Evolutionary conservation across 1,284 basidiomycete genomes (phyloP).

Genomic region (Ustilago vetiveriae): DNA sequence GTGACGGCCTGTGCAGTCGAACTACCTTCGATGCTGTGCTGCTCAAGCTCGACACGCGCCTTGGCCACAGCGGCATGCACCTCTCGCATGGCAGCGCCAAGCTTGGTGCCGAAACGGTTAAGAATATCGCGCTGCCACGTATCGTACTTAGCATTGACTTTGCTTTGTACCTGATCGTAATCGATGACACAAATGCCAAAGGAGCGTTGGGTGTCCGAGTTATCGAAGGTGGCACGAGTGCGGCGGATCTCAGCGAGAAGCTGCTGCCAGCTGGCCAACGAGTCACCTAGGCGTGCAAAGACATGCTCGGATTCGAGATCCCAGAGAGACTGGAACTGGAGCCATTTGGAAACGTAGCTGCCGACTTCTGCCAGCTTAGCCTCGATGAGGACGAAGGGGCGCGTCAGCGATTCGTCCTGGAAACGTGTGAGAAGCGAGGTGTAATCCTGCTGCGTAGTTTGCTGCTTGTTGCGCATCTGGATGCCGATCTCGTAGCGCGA

Average conservation of each 20-base stretch:
- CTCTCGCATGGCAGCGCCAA: slow-evolving; percentile 94
- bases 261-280: slow-evolving; percentile 89
- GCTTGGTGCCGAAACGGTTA: slow-evolving; percentile 87
- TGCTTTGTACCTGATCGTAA: slow-evolving; percentile 95
- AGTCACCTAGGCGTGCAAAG: slow-evolving; percentile 91
- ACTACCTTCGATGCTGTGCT: slow-evolving; percentile 75
- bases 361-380: slow-evolving; percentile 84
- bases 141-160: slow-evolving; percentile 98
- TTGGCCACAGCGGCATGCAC: slow-evolving; percentile 91
- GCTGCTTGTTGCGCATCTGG: slow-evolving; percentile 48
- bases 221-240: slow-evolving; percentile 94
- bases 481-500: slow-evolving; percentile 86
- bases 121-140: slow-evolving; percentile 96
- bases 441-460: slow-evolving; percentile 69
- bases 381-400: slow-evolving; percentile 87
- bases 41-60: slow-evolving; percentile 91
- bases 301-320: slow-evolving; percentile 96
- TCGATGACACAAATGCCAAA: slow-evolving; percentile 93
- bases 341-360: slow-evolving; percentile 94
- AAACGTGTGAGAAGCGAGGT: slow-evolving; percentile 82
- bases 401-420: slow-evolving; percentile 76
- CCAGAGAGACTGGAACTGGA: slow-evolving; percentile 98
- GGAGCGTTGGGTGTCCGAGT: slow-evolving; percentile 87
- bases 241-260: slow-evolving; percentile 95
- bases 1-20: slow-evolving; percentile 94